phyloP scores from a whole-genome alignment of 805 yeast species.

The Ogataea pini region DNA sequence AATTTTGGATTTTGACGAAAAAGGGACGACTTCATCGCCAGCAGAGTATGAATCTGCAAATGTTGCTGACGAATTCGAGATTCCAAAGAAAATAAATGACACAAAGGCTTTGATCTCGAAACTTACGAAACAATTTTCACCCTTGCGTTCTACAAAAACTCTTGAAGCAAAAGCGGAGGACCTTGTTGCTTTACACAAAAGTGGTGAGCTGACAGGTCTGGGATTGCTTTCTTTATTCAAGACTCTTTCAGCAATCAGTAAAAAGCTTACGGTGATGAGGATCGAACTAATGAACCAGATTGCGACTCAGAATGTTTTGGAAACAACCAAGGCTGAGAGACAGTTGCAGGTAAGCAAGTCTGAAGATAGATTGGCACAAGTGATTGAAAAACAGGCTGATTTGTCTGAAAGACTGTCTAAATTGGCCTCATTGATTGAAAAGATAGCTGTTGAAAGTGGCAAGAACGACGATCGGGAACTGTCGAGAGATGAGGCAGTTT shows the following conservation, averaged over 20 bases:
- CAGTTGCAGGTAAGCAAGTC: slow-evolving; percentile 20
- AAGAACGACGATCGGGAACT: slow-evolving; percentile 18
- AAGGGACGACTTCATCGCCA: not conserved
- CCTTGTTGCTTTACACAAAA: slow-evolving; percentile 17
- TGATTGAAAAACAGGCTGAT: slow-evolving; percentile 34
- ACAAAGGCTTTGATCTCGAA: slow-evolving; percentile 10
- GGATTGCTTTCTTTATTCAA: slow-evolving; percentile 25
- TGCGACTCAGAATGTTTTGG: slow-evolving; percentile 19
- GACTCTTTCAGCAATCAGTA: slow-evolving; percentile 18
- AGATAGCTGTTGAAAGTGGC: slow-evolving; percentile 9
- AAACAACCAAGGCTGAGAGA: slow-evolving; percentile 16
- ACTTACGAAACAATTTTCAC: slow-evolving; percentile 11
- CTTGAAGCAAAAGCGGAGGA: slow-evolving; percentile 19
- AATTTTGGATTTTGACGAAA: not conserved
- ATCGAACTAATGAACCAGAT: slow-evolving; percentile 31
- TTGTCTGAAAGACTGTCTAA: slow-evolving; percentile 22
- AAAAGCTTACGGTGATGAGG: slow-evolving; percentile 21
- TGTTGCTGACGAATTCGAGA: not conserved
- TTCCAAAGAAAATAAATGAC: not conserved
- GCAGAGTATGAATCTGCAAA: slow-evolving; percentile 1
- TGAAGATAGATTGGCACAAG: slow-evolving; percentile 36
- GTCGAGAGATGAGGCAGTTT: slow-evolving; percentile 30
- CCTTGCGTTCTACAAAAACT: slow-evolving; percentile 3
- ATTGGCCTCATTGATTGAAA: slow-evolving; percentile 12
- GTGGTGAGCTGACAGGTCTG: slow-evolving; percentile 17